Base-by-base conservation (phyloP, 768 basidiomycete species). In the Tulasnella sp. region DNA sequence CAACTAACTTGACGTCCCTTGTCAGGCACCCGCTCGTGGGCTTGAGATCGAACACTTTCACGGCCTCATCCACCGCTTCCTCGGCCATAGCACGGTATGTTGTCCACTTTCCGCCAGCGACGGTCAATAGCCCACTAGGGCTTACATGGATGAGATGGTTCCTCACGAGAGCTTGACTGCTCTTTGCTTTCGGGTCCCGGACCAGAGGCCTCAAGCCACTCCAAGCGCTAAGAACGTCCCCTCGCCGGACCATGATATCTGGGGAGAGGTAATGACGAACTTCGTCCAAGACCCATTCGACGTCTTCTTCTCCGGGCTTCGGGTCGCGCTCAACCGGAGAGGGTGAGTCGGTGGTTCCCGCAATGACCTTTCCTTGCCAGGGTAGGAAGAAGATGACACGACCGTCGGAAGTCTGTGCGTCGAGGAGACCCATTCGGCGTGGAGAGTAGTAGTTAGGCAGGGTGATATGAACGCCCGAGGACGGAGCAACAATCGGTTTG, bases 371-470 rank as follows among this genome's bases (percentile, higher is more conserved):
- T 11, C 97, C 97, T 85, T 98, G 92, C 97, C 98, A 99, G 0
- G 97, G 97, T 13, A 99, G 89, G 89, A 99, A 98, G 88, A 98
- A 99, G 83, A 99, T 97, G 77, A 99, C 96, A 37, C 97, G 92
- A 0, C 97, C 97, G 80, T 99, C 97, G 0, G 93, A 95, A 5
- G 98, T 98, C 3, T 94, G 88, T 0, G 97, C 98, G 84, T 99
- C 98, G 69, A 99, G 88, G 5, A 99, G 88, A 67, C 98, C 97
- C 93, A 99, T 98, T 73, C 89, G 93, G 20, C 92, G 90, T 3
- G 97, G 97, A 1, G 95, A 94, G 83, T 98, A 98, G 86, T 99
- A 99, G 82, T 94, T 94, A 3, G 97, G 97, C 2, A 99, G 91
- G 0, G 97, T 97, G 85, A 99, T 94, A 85, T 99, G 97, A 32